These are phyloP conservation scores for Phyllachora maydis DNA, from an alignment of 2,329 filamentous ascomycete genomes.

Conservation along the genomic window DNA sequence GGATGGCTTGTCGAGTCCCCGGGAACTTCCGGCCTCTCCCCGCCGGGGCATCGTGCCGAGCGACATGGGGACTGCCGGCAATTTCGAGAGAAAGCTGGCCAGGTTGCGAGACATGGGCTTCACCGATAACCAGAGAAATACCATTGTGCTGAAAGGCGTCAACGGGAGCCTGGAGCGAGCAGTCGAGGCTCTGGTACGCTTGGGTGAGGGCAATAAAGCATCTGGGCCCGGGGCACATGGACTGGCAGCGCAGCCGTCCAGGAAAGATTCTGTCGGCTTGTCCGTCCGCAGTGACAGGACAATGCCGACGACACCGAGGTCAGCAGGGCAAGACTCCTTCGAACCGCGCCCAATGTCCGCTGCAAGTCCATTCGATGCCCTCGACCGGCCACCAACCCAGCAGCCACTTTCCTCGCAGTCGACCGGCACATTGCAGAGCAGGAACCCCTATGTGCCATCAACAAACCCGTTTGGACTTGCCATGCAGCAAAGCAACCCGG, in stretches of 20 bases:
- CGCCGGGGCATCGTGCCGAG: constrained; percentile 41
- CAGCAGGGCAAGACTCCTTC: no score
- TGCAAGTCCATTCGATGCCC: constrained; percentile 49
- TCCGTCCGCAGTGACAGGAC: constrained; percentile 25
- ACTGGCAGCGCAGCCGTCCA: no score
- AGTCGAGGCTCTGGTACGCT: constrained; percentile 62
- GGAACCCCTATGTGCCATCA: constrained; percentile 33
- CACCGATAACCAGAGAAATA: constrained; percentile 60
- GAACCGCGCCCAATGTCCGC: no score
- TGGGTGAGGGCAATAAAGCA: constrained; percentile 43
- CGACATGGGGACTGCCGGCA: constrained; percentile 16
- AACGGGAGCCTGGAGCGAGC: constrained; percentile 72
- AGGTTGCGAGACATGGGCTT: constrained; percentile 86
- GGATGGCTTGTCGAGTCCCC: constrained; percentile 13
- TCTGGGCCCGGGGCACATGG: no score
- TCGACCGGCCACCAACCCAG: constrained; percentile 34
- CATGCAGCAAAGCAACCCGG: constrained; percentile 16
- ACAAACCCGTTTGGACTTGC: constrained; percentile 52
- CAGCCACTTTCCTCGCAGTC: constrained; percentile 44
- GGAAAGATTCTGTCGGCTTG: no score
- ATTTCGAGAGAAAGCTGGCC: constrained; percentile 52
- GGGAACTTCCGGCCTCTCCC: constrained; percentile 13
- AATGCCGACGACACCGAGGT: constrained; percentile 6
- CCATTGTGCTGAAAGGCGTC: constrained; percentile 60
- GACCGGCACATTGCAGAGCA: constrained; percentile 37